Conservation (phyloP, 441 rosid species). For the Adansonia madagascariensis region DNA sequence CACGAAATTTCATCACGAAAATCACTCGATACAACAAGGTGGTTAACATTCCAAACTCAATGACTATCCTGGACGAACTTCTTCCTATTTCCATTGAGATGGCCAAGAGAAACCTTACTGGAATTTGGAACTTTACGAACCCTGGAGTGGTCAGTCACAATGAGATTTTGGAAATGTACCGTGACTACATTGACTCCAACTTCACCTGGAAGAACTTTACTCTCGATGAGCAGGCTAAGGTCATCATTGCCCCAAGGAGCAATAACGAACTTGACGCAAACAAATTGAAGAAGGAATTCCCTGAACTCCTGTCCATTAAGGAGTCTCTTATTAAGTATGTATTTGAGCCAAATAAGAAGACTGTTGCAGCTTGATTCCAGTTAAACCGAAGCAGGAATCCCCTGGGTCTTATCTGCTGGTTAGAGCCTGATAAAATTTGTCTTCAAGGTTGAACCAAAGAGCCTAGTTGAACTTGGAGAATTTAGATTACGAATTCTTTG, state of each 20-base stretch:
- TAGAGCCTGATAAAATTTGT: conserved; percentile 22
- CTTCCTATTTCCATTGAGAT: conserved; percentile 42
- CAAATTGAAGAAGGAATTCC: conserved; percentile 79
- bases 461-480: conserved; percentile 27
- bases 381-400: conserved; percentile 20
- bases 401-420: conserved; percentile 9
- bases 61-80: conserved; percentile 21
- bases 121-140: conserved; percentile 87
- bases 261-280: conserved; percentile 84
- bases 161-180: conserved; percentile 84
- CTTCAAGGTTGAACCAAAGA: conserved; percentile 20
- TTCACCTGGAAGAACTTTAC: conserved; percentile 86
- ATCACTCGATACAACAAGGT: conserved; percentile 21
- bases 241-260: conserved; percentile 87
- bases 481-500: conserved; percentile 10
- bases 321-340: conserved; percentile 77
- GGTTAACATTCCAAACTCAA: conserved; percentile 15
- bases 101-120: conserved; percentile 93
- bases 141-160: conserved; percentile 92
- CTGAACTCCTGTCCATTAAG: conserved; percentile 76
- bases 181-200: conserved; percentile 59
- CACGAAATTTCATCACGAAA: conserved; percentile 15
- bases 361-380: conserved; percentile 35
- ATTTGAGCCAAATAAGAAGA: conserved; percentile 77
- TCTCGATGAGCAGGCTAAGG: conserved; percentile 89